Conservation (phyloP, 2,329 filamentous ascomycete species). For the Alternaria incomplexa region DNA sequence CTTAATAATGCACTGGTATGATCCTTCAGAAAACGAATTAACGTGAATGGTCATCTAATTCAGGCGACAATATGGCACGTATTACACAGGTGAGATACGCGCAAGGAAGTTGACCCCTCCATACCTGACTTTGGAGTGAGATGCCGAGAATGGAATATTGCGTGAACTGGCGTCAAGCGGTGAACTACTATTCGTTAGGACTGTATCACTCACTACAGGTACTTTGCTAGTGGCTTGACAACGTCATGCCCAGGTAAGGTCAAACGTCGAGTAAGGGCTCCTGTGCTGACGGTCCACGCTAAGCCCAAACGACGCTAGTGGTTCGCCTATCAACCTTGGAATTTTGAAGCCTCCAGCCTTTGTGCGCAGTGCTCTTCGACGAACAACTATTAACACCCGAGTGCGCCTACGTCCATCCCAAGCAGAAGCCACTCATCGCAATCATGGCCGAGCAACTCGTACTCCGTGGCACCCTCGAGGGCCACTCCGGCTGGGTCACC, state of each 20-base stretch:
- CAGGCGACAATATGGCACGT: not conserved
- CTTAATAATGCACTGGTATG: accelerated
- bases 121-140: not conserved
- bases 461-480: slow-evolving; percentile 96
- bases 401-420: slow-evolving; percentile 40
- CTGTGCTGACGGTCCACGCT: not conserved
- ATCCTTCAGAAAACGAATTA: not conserved
- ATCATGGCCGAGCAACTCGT: slow-evolving; percentile 92
- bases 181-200: accelerated
- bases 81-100: not conserved
- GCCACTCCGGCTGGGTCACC: slow-evolving; percentile 99
- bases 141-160: not conserved
- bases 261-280: not conserved
- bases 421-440: slow-evolving; percentile 46
- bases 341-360: slow-evolving; percentile 11
- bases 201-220: not conserved
- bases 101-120: not conserved
- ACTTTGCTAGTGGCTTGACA: not conserved
- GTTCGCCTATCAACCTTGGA: slow-evolving; percentile 9
- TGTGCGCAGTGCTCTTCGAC: slow-evolving; percentile 13
- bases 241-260: not conserved
- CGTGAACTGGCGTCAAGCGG: not conserved
- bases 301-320: not conserved
- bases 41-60: accelerated
- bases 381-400: slow-evolving; percentile 30